Percentiles rank a stretch among this genome's conserved stretches.
phyloP scores from a whole-genome alignment of 148 eudicot genomes.

The Nepenthes gracilis region DNA sequence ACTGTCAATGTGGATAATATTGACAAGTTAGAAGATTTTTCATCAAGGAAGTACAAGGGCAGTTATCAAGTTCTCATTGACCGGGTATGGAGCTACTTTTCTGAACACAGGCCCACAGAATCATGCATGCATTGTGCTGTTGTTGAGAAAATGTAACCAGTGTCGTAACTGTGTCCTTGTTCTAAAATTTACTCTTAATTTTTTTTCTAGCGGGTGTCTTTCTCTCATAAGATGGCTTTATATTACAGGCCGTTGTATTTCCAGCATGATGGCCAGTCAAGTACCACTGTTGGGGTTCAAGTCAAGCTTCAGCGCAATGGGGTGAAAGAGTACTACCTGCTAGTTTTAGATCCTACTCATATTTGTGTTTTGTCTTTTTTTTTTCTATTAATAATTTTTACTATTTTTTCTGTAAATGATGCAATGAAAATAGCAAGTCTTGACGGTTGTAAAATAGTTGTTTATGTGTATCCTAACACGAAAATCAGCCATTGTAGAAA shows the following conservation, averaged over 20 bases:
- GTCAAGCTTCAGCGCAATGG: conserved; percentile 46
- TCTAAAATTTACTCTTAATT: not conserved
- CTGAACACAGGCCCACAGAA: conserved; percentile 22
- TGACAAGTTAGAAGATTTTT: conserved; percentile 10
- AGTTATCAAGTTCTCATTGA: conserved; percentile 49
- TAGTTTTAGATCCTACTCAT: conserved; percentile 78
- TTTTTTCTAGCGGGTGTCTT: not conserved
- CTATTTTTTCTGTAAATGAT: too few species aligned
- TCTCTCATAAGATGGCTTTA: too few species aligned
- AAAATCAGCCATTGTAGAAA: too few species aligned
- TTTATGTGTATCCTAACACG: too few species aligned
- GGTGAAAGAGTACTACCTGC: conserved; percentile 40
- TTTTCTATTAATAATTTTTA: not conserved
- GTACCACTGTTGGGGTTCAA: conserved; percentile 92
- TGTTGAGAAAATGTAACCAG: conserved; percentile 48
- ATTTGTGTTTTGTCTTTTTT: conserved; percentile 26
- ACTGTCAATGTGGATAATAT: conserved; percentile 6
- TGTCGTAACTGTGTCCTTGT: not conserved
- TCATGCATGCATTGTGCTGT: conserved; percentile 32
- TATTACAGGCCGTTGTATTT: conserved; percentile 78
- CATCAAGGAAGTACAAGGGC: conserved; percentile 23
- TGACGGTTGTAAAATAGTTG: too few species aligned
- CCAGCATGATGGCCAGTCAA: conserved; percentile 95
- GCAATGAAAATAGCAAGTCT: too few species aligned
- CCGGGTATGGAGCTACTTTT: conserved; percentile 94